Evolutionary conservation across 2,329 filamentous ascomycete genomes (phyloP), one percentile per base, ranked within the genome.

Genomic region (Penicillium verrucosum): DNA sequence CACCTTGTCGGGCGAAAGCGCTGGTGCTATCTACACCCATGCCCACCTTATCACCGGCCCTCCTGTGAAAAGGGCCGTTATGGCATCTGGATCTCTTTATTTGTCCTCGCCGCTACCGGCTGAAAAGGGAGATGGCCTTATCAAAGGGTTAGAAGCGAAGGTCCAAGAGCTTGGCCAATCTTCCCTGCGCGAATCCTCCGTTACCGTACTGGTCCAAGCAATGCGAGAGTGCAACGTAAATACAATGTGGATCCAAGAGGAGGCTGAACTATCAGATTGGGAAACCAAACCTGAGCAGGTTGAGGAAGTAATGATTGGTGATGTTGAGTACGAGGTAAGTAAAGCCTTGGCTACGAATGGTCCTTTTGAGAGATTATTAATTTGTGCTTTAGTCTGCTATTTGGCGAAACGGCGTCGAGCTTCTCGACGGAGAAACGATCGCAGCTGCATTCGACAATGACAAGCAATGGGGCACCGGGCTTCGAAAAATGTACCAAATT

Each of bases 1-100:
- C 7, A 80, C 77, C 0, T 52, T 80, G 2, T 72, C 72, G 0
- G 78, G 78, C 4, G 78, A 80, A 57, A 80, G 78, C 43, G 78
- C 78, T 0, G 78, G 78, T 0, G 78, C 74, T 3, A 69, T 80
- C 1, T 79, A 79, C 25, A 70, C 67, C 5, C 78, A 80, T 60
- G 78, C 76, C 1, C 77, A 76, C 63, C 38, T 75, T 14, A 68
- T 73, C 21, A 66, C 68, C 1, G 70, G 70, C 4, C 68, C 66
- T 2, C 68, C 64, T 1, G 61, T 75, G 0, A 70, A 64, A 30
- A 69, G 74, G 42, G 73, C 66, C 4, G 68, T 79, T 4, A 50
- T 80, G 7, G 70, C 73, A 23, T 80, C 77, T 0, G 78, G 78
- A 5, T 74, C 75, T 4, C 60, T 80, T 1, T 71, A 74, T 46